Evolutionary conservation across 78 protist species (phyloP), one percentile per base, ranked within the genome.

Genomic region (Tieghemostelium lacteum): DNA sequence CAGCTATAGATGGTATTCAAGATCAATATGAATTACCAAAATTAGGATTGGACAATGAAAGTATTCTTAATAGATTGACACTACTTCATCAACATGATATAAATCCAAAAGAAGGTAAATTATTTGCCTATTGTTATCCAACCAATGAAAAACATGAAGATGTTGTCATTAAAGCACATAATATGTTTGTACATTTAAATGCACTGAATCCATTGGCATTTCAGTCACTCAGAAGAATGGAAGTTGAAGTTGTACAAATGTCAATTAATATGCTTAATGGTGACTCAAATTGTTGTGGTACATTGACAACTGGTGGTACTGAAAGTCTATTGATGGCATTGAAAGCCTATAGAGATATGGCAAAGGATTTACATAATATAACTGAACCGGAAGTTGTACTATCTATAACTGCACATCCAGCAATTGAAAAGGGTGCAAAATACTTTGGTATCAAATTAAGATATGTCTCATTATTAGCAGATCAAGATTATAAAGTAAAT

Each of bases 141-240:
- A 78, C 88, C 5, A 29, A 40, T 22, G 63, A 78, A 40, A 33
- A 66, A 39, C 88, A 78, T 40, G 88, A 78, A 66, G 73, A 78
- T 24, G 29, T 78, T 7, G 71, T 78, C 19, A 36, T 78, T 8
- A 60, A 67, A 37, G 73, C 88, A 55, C 61, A 78, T 50, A 57
- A 78, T 26, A 78, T 78, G 88, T 78, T 78, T 78, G 55, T 67
- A 12, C 88, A 78, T 66, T 78, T 78, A 62, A 97, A 97, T 86
- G 98, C 98, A 17, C 89, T 97, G 57, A 96, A 94, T 71, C 93
- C 96, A 40, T 71, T 54, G 6, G 54, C 88, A 36, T 96, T 96
- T 65, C 96, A 88, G 19, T 40, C 83, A n/a, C 65, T 93, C 19
- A 93, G 96, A 39, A 93, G 91, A 78, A 92, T 96, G 97, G 99